Base-by-base conservation (phyloP, 208 protist genomes). In the Blastocrithidia nonstop region DNA sequence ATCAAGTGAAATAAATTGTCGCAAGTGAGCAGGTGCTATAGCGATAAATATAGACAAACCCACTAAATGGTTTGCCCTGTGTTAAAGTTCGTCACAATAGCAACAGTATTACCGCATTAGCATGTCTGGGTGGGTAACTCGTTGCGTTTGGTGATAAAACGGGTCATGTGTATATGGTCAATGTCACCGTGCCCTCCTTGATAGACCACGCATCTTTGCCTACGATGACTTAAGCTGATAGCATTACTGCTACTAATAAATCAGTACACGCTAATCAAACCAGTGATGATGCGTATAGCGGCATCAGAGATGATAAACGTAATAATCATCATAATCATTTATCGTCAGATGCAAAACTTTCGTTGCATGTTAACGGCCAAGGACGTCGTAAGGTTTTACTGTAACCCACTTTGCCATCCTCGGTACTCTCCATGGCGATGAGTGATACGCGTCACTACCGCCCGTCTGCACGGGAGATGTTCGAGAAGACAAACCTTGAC, bases 111-210 rank as follows among this genome's bases (percentile, higher is more conserved):
- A 88, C 83, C n/a, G 75, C 73, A 26, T 71, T 88, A 24, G 75
- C 74, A 16, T 44, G 52, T 32, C 65, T 92, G 45, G 76, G 74
- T 20, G 37, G 26, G 0, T 67, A 84, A 9, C 42, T 77, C 21
- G 53, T 92, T 20, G 67, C 81, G 6, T 70, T 84, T 23, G 85
- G 85, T 22, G 85, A 94, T 45, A 94, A 94, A 54, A 67, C 81
- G 1, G 85, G 85, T 0, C 66, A 74, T 17, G 78, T 90, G 13
- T 91, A 83, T 50, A 16, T 80, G 3, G 65, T 55, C 1, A 64
- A 80, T 45, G 27, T 58, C 15, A 26, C 50, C n/a, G n/a, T n/a
- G n/a, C n/a, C n/a, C n/a, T n/a, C n/a, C n/a, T n/a, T n/a, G n/a
- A n/a, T n/a, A n/a, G n/a, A n/a, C n/a, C n/a, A n/a, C n/a, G n/a